phyloP scores from a whole-genome alignment of 1,284 basidiomycete species.

The Volvariella surrecta region DNA sequence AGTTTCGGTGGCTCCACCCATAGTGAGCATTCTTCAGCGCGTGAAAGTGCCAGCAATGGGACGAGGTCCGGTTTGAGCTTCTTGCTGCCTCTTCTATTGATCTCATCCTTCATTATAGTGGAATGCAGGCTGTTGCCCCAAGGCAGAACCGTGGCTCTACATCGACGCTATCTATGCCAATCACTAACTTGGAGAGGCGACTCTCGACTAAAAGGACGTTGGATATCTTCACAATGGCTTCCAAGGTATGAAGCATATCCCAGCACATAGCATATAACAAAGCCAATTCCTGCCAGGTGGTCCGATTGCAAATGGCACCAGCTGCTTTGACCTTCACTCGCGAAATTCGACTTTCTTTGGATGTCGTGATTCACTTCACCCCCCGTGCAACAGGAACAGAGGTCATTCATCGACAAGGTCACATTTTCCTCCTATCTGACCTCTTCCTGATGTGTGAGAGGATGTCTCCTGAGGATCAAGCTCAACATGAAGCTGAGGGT shows the following conservation, averaged over 20 bases:
- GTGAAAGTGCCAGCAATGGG: conserved; percentile 40
- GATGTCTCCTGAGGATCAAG: conserved; percentile 61
- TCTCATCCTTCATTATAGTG: too few species aligned
- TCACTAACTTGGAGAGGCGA: conserved; percentile 75
- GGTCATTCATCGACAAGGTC: conserved; percentile 70
- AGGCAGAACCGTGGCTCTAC: conserved; percentile 34
- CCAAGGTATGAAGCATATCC: conserved; percentile 56
- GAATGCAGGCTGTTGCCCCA: too few species aligned
- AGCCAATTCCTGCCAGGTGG: conserved; percentile 45
- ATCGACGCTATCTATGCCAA: conserved; percentile 42
- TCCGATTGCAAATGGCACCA: conserved; percentile 87
- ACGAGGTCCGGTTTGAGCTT: too few species aligned
- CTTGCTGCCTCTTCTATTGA: too few species aligned
- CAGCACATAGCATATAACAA: not conserved
- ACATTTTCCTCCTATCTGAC: conserved; percentile 89
- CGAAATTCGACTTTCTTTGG: conserved; percentile 66
- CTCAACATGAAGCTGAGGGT: conserved; percentile 39
- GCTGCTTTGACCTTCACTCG: conserved; percentile 77
- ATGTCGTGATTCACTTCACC: conserved; percentile 72
- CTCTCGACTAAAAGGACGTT: conserved; percentile 76
- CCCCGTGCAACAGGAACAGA: conserved; percentile 70
- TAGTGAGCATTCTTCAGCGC: conserved; percentile 31
- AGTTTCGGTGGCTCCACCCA: too few species aligned
- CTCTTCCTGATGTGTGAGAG: conserved; percentile 84
- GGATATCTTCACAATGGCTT: conserved; percentile 95